A percentile compares a stretch with the other conserved stretches of the same genome.
Evolutionary conservation across 1,284 basidiomycete species (phyloP).

Genomic region (Puccinia novopanici): DNA sequence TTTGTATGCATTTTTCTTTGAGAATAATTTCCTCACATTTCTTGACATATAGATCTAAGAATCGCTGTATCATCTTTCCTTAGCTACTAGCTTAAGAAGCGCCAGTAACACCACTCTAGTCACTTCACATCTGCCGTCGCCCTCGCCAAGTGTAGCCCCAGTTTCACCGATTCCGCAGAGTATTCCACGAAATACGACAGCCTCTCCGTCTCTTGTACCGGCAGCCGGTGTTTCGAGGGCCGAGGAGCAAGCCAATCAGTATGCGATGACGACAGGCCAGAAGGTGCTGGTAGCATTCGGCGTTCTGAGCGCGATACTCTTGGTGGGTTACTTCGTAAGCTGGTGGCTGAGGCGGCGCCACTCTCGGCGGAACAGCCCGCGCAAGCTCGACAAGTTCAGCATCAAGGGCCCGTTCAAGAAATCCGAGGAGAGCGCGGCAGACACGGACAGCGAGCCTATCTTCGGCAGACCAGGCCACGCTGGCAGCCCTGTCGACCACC

Average conservation of each 20-base stretch:
- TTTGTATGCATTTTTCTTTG: not conserved
- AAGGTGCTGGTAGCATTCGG: not conserved
- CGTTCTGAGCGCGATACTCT: not conserved
- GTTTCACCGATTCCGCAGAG: not conserved
- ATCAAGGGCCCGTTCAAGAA: slow-evolving; percentile 42
- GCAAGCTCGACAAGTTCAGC: slow-evolving; percentile 31
- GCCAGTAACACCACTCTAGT: not conserved
- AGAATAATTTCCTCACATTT: too few relatives aligned
- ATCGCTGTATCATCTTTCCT: too few relatives aligned
- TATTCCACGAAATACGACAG: not conserved
- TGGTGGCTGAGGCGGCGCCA: slow-evolving; percentile 20
- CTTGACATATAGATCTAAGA: too few relatives aligned
- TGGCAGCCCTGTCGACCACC: slow-evolving; percentile 16
- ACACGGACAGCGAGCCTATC: slow-evolving; percentile 31
- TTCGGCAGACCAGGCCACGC: slow-evolving; percentile 16
- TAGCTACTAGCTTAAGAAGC: not conserved
- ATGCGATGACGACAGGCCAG: not conserved
- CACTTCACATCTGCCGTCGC: not conserved
- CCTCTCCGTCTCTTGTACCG: not conserved
- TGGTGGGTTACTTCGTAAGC: slow-evolving; percentile 1
- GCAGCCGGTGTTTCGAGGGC: not conserved
- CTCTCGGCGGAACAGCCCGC: not conserved
- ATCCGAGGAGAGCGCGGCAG: not conserved
- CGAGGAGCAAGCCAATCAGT: not conserved
- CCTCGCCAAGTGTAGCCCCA: not conserved